phyloP scores from a whole-genome alignment of 768 basidiomycete genomes.

The Crucibulum laeve region DNA sequence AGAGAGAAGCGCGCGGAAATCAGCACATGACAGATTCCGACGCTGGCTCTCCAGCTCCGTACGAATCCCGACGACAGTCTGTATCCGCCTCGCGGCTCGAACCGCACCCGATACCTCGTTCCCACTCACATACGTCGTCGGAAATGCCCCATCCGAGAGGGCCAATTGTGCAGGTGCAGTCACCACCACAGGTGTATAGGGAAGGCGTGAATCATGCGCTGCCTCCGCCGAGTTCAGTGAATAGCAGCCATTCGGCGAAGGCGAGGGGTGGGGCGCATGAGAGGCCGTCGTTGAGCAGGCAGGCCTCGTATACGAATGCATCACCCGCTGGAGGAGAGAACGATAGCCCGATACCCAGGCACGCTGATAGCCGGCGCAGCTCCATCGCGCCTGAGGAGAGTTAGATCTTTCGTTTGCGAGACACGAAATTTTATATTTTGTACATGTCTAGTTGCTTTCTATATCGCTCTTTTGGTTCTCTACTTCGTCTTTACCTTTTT shows the following conservation, averaged over 20 bases:
- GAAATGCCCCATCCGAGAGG: slow-evolving; percentile 15
- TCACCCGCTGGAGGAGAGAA: not conserved
- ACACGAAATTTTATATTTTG: slow-evolving; percentile 6
- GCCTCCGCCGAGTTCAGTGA: slow-evolving; percentile 13
- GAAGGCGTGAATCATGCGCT: slow-evolving; percentile 20
- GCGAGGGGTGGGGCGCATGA: slow-evolving; percentile 13
- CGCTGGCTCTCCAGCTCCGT: slow-evolving; percentile 42
- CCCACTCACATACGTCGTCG: slow-evolving; percentile 22
- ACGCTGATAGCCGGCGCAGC: slow-evolving; percentile 27
- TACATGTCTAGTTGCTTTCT: slow-evolving; percentile 8
- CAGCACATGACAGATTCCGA: slow-evolving; percentile 31
- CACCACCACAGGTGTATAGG: slow-evolving; percentile 28
- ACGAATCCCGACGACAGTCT: slow-evolving; percentile 46
- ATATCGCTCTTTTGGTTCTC: slow-evolving; percentile 6
- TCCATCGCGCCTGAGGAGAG: slow-evolving; percentile 20
- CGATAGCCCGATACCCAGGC: slow-evolving; percentile 3
- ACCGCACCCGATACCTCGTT: slow-evolving; percentile 29
- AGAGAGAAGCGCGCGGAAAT: slow-evolving; percentile 28
- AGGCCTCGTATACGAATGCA: slow-evolving; percentile 12
- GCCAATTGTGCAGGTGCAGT: slow-evolving; percentile 21
- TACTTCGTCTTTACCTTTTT: slow-evolving; percentile 4
- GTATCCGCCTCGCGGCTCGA: slow-evolving; percentile 48
- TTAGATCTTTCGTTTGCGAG: not conserved
- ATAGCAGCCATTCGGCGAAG: too few relatives aligned
- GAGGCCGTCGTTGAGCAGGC: slow-evolving; percentile 19